Evolutionary conservation across 371 early-diverging fungal species (phyloP).

Genomic region (Batkoa obscura): DNA sequence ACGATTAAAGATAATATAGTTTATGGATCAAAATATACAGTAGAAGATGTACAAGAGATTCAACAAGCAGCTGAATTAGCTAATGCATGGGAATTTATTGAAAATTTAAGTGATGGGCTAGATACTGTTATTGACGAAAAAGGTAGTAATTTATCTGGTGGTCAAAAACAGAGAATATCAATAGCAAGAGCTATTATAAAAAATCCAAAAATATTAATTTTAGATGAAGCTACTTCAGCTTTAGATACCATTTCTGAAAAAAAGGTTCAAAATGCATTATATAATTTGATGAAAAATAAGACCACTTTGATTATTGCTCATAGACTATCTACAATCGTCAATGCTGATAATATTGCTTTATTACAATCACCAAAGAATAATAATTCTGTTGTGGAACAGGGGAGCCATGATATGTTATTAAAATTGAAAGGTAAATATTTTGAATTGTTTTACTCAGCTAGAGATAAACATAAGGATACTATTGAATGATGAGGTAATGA

Average conservation of each 20-base stretch:
- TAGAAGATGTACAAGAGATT: constrained; percentile 20
- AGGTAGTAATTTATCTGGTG: constrained; percentile 54
- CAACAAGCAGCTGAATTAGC: constrained; percentile 32
- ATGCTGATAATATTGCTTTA: constrained; percentile 41
- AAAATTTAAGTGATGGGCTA: constrained; percentile 33
- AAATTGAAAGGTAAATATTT: constrained; percentile 8
- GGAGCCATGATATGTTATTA: constrained; percentile 43
- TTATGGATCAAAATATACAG: constrained; percentile 33
- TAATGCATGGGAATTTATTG: constrained; percentile 42
- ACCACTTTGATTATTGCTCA: constrained; percentile 34
- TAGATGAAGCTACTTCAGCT: constrained; percentile 89
- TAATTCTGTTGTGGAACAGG: constrained; percentile 54
- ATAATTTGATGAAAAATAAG: constrained; percentile 31
- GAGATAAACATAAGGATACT: too few species aligned
- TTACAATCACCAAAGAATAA: constrained; percentile 38
- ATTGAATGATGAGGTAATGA: too few species aligned
- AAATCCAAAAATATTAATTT: constrained; percentile 49
- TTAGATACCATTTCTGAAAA: constrained; percentile 64
- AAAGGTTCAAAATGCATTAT: constrained; percentile 59
- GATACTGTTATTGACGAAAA: constrained; percentile 49
- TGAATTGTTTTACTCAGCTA: neutral
- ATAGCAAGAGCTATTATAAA: constrained; percentile 39
- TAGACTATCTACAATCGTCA: constrained; percentile 42
- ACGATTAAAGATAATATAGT: constrained; percentile 63
- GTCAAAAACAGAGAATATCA: constrained; percentile 59